Evolutionary conservation across 2,329 filamentous ascomycete species (phyloP).

Genomic region (Botrytis paeoniae): DNA sequence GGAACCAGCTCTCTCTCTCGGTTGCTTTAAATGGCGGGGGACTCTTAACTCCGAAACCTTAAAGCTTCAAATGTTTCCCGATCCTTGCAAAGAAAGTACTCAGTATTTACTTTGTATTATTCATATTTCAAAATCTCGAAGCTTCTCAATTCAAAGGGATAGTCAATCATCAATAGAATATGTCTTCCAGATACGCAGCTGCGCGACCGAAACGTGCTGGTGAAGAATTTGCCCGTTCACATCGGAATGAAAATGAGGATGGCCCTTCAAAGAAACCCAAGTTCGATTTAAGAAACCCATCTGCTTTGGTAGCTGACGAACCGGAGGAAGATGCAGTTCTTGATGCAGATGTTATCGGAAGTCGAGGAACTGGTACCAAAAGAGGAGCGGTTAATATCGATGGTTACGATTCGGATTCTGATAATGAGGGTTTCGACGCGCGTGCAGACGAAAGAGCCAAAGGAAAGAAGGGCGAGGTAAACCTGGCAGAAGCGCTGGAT

Average conservation of each 20-base stretch:
- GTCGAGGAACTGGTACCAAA: slow-evolving; percentile 69
- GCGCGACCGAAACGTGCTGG: slow-evolving; percentile 80
- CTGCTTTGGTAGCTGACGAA: slow-evolving; percentile 80
- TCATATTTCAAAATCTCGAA: neutral
- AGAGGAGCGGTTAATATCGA: slow-evolving; percentile 94
- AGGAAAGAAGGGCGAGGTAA: slow-evolving; percentile 46
- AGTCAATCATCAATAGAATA: slow-evolving; percentile 42
- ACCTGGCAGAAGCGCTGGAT: slow-evolving; percentile 52
- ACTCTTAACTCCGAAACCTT: slow-evolving; percentile 15
- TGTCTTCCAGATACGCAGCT: slow-evolving; percentile 55
- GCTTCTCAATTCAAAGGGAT: neutral
- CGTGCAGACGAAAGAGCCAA: slow-evolving; percentile 61
- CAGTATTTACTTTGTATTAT: neutral
- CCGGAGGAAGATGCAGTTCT: slow-evolving; percentile 73
- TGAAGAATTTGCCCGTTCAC: slow-evolving; percentile 74
- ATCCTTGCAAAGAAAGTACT: neutral
- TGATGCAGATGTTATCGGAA: slow-evolving; percentile 88
- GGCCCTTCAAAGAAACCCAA: slow-evolving; percentile 71
- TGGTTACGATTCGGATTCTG: slow-evolving; percentile 92
- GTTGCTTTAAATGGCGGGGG: slow-evolving; percentile 11
- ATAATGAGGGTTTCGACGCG: slow-evolving; percentile 82
- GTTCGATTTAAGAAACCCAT: slow-evolving; percentile 94
- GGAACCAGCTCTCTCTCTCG: slow-evolving; percentile 15
- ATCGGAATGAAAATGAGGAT: slow-evolving; percentile 56
- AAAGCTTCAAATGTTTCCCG: slow-evolving; percentile 1